Percentiles rank a stretch among this genome's conserved stretches.
Evolutionary conservation across 345 rosid species (phyloP).

Genomic region (Dipteronia dyeriana): DNA sequence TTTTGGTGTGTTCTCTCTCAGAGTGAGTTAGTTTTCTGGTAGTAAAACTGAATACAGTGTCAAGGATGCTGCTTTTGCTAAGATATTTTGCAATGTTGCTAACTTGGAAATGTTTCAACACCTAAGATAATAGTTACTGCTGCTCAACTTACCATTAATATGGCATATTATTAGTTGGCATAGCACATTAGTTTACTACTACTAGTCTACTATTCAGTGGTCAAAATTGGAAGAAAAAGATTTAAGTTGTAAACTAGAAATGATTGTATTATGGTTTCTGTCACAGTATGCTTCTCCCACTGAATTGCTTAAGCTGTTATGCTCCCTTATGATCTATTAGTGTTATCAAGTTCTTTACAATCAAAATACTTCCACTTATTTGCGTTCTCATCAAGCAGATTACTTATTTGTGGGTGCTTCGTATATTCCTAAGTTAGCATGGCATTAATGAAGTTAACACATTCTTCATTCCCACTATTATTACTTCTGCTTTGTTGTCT

Average conservation of each 20-base stretch:
- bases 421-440: neutral
- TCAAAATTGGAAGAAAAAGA: neutral
- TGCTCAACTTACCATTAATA: neutral
- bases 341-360: neutral
- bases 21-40: neutral
- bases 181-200: neutral
- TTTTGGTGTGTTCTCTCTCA: neutral
- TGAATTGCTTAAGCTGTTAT: neutral
- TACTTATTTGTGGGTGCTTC: neutral
- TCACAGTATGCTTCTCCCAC: neutral
- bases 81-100: neutral
- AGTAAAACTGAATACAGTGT: neutral
- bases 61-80: neutral
- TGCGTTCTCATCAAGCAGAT: neutral
- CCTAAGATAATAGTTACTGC: neutral
- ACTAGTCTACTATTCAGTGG: neutral
- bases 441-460: neutral
- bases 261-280: neutral
- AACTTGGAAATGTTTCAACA: neutral
- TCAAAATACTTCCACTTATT: neutral
- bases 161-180: neutral
- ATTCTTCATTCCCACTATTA: neutral
- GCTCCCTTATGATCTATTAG: neutral
- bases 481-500: neutral
- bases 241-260: neutral